These are phyloP conservation scores for Passalora sequoiae DNA, from an alignment of 2,329 filamentous ascomycete species.

Conservation along the genomic window DNA sequence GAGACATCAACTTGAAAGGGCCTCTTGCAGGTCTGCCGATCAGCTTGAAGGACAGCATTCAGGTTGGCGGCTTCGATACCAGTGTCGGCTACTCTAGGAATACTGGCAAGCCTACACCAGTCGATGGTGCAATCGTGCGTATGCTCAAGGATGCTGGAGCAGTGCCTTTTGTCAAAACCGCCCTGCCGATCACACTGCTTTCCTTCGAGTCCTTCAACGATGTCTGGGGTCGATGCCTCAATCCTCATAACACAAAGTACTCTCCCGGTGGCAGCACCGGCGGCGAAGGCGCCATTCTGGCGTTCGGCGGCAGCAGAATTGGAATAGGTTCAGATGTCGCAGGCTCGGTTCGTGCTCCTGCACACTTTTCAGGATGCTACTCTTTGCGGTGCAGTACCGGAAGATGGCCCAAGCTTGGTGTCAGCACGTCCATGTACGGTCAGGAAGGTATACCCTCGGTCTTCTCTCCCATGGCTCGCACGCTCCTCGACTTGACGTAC, in stretches of 20 bases:
- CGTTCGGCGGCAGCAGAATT: constrained; percentile 74
- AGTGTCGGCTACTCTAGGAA: constrained; percentile 75
- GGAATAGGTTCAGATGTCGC: constrained; percentile 89
- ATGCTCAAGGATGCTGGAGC: constrained; percentile 82
- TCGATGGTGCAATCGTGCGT: constrained; percentile 68
- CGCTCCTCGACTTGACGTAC: constrained; percentile 74
- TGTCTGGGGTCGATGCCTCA: constrained; percentile 76
- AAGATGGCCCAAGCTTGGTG: constrained; percentile 80
- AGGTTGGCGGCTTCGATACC: constrained; percentile 76
- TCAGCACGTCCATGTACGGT: constrained; percentile 82
- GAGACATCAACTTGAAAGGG: constrained; percentile 65
- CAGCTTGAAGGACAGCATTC: constrained; percentile 71
- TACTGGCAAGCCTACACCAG: constrained; percentile 58
- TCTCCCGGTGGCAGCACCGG: constrained; percentile 85
- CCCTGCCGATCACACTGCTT: constrained; percentile 77
- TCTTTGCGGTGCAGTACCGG: constrained; percentile 81
- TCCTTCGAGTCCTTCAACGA: constrained; percentile 77
- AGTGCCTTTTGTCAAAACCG: constrained; percentile 89
- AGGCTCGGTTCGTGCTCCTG: constrained; percentile 78
- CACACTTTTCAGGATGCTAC: constrained; percentile 87
- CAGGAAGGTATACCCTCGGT: constrained; percentile 87
- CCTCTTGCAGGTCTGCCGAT: constrained; percentile 83
- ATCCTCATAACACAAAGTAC: constrained; percentile 79
- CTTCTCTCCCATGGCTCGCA: constrained; percentile 88
- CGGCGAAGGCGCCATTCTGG: constrained; percentile 76